These are phyloP conservation scores for Pseudevernia furfuracea DNA, from an alignment of 495 filamentous ascomycete genomes.

Conservation along the genomic window DNA sequence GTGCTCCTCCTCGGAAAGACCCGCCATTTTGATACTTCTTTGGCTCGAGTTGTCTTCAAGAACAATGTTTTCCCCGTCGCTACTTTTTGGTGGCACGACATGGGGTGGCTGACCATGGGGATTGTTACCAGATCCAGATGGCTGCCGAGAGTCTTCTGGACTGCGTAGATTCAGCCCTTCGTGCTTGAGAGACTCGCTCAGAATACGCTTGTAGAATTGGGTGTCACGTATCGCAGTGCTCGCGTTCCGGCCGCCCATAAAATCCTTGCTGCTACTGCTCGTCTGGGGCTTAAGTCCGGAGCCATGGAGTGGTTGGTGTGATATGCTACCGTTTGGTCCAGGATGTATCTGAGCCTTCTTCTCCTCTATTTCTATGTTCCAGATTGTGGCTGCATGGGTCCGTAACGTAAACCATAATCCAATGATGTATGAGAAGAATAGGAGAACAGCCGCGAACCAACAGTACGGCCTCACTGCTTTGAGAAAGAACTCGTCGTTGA, in stretches of 20 bases:
- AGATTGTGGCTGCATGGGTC: conserved; percentile 95
- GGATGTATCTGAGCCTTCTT: conserved; percentile 51
- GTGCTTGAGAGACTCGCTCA: conserved; percentile 79
- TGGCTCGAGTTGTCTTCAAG: conserved; percentile 27
- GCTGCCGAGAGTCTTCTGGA: conserved; percentile 40
- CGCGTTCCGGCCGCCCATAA: conserved; percentile 28
- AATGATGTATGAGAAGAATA: conserved; percentile 91
- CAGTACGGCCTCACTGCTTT: conserved; percentile 90
- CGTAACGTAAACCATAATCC: conserved; percentile 93
- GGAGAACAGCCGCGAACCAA: conserved; percentile 71
- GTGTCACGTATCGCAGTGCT: conserved; percentile 60
- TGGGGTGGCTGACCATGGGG: conserved; percentile 45
- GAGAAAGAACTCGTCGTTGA: conserved; percentile 78
- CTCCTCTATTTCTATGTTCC: conserved; percentile 81
- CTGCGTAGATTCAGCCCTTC: conserved; percentile 54
- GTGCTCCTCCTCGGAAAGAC: conserved; percentile 74
- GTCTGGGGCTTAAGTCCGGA: conserved; percentile 16
- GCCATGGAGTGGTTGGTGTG: conserved; percentile 23
- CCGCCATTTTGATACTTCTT: conserved; percentile 47
- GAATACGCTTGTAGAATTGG: conserved; percentile 83
- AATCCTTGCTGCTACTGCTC: conserved; percentile 27
- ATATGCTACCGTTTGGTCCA: conserved; percentile 29
- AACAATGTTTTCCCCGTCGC: conserved; percentile 33
- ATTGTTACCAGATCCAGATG: conserved; percentile 27
- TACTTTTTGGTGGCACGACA: conserved; percentile 62